Evolutionary conservation across 2,329 filamentous ascomycete species (phyloP).

Genomic region (Exophiala xenobiotica): DNA sequence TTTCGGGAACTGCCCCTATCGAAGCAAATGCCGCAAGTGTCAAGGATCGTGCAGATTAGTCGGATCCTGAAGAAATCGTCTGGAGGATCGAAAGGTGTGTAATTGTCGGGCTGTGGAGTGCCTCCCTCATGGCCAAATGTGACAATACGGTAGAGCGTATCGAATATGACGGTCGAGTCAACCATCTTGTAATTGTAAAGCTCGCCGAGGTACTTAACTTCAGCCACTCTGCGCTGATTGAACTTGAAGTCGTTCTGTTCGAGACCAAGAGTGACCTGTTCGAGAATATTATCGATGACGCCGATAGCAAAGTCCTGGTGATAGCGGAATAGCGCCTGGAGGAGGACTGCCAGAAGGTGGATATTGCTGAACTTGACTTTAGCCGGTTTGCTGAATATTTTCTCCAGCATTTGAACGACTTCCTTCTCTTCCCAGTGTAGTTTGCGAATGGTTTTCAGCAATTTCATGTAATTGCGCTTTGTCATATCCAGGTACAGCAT

Average conservation of each 20-base stretch:
- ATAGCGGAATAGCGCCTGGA: conserved; percentile 85
- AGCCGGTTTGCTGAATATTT: conserved; percentile 91
- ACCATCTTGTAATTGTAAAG: conserved; percentile 97
- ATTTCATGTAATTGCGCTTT: conserved; percentile 89
- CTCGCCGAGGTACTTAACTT: conserved; percentile 94
- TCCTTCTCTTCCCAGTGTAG: conserved; percentile 97
- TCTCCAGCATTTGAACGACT: conserved; percentile 75
- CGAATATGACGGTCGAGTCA: conserved; percentile 92
- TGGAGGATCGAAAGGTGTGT: conserved; percentile 77
- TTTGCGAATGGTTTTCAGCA: conserved; percentile 89
- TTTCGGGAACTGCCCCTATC: conserved; percentile 91
- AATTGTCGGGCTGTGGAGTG: conserved; percentile 72
- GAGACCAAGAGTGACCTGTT: conserved; percentile 81
- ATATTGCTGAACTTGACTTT: conserved; percentile 99
- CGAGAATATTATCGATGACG: conserved; percentile 89
- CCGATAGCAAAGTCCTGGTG: conserved; percentile 86
- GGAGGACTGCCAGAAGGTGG: conserved; percentile 84
- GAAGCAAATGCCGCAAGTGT: conserved; percentile 95
- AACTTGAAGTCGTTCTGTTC: conserved; percentile 98
- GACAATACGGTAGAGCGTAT: conserved; percentile 89
- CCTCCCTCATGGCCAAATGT: conserved; percentile 86
- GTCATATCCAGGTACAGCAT: conserved; percentile 91
- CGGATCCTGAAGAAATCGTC: conserved; percentile 97
- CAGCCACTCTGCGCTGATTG: conserved; percentile 89
- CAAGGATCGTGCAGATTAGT: conserved; percentile 81